A percentile compares a stretch with the other conserved stretches of the same genome.
phyloP scores from a whole-genome alignment of 2,329 filamentous ascomycete species.

The Aspergillus fischeri region DNA sequence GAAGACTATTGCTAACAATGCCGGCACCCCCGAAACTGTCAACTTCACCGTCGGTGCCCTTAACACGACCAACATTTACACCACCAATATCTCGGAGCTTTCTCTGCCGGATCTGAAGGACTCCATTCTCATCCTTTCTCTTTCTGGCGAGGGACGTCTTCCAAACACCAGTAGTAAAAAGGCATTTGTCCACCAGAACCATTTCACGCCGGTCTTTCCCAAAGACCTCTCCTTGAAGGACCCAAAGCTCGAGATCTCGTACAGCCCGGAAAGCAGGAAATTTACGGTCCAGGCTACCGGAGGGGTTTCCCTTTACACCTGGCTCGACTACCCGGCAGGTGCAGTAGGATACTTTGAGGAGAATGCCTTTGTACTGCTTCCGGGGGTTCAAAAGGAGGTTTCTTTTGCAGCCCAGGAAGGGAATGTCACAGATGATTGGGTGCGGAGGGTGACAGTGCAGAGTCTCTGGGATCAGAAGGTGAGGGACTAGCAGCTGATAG shows the following conservation, averaged over 20 bases:
- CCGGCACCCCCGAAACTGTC: conserved; percentile 29
- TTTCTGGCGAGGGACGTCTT: conserved; percentile 43
- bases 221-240: conserved; percentile 46
- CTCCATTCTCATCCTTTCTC: conserved; percentile 42
- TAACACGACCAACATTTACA: conserved; percentile 49
- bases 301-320: conserved; percentile 52
- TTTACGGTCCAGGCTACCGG: conserved; percentile 48
- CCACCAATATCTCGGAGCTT: conserved; percentile 35
- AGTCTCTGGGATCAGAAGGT: conserved; percentile 50
- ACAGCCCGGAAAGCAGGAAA: conserved; percentile 24
- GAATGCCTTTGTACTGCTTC: conserved; percentile 50
- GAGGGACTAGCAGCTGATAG: background rate
- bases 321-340: conserved; percentile 51
- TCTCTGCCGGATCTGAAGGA: conserved; percentile 31
- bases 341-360: conserved; percentile 50
- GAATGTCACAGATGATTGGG: conserved; percentile 43
- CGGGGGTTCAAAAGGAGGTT: conserved; percentile 44
- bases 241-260: conserved; percentile 43
- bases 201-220: conserved; percentile 47
- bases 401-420: conserved; percentile 46
- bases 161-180: conserved; percentile 40
- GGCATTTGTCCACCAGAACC: conserved; percentile 49
- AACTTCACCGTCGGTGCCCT: conserved; percentile 47
- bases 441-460: conserved; percentile 45
- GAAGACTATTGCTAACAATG: conserved; percentile 34